Base-by-base conservation (phyloP, 2,329 filamentous ascomycete genomes). In the Fusarium sororula region DNA sequence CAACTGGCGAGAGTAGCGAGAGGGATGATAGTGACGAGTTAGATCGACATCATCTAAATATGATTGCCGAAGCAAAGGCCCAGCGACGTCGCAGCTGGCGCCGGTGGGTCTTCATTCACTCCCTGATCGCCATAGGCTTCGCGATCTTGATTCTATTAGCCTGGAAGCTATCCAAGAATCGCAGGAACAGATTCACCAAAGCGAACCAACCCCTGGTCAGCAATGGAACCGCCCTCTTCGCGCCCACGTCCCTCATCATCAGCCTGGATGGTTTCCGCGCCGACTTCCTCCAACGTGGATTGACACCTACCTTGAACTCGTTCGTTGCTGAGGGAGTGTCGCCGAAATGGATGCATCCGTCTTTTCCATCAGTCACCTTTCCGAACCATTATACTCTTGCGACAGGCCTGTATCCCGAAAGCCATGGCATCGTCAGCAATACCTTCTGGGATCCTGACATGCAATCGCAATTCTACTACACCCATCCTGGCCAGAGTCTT, bases 221-320 rank as follows among this genome's bases (percentile, higher is more conserved):
- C 84, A 99, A 99, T 81, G 96, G 96, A 61, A 97, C 95, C 0
- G 93, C 95, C 5, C 84, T 94, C 9, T 99, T 98, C 80, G 92
- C 91, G 15, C 95, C 95, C 2, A 99, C 96, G 1, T 98, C 96
- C 4, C 93, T 99, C 67, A 87, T 98, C 61, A 93, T 99, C 80
- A 98, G 95, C 51, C 88, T 99, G 24, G 96, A 99, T 82, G 96
- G 96, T 7, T 98, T 99, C 84, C 92, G 96, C 22, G 96, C 96
- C 26, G 96, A 98, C 81, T 98, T 98, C 79, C 86, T 99, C 45
- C 90, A 93, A 72, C 91, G 95, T 20, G 92, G 92, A 2, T 84
- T 98, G 38, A 98, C 96, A 3, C 96, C 96, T 2, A 91, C 92
- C 5, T 86, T 99, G 14, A 94, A 91, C 75, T 88, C 91, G 5